Conservation (phyloP, 805 yeast species). For the Starmerella cellae region DNA sequence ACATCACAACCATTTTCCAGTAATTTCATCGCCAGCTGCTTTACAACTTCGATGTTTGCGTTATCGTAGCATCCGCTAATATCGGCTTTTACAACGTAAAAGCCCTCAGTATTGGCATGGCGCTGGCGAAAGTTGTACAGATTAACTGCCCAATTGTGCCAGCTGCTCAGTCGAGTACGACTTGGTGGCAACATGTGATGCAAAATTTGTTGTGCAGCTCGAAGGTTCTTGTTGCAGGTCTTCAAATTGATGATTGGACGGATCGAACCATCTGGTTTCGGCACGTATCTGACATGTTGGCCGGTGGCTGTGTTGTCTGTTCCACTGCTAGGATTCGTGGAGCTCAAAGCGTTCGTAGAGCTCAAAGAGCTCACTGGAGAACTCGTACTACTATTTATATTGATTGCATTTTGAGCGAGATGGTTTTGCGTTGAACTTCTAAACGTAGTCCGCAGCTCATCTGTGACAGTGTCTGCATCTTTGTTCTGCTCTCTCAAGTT, state of each 20-base stretch:
- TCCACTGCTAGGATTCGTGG: no score
- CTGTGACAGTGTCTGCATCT: background rate
- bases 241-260: constrained; percentile 18
- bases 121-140: constrained; percentile 28
- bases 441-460: background rate
- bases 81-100: constrained; percentile 58
- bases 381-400: no score
- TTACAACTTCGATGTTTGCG: constrained; percentile 26
- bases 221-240: constrained; percentile 8
- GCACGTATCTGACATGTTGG: constrained; percentile 30
- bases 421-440: no score
- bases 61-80: constrained; percentile 65
- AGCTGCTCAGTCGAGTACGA: background rate
- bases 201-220: constrained; percentile 21
- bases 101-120: constrained; percentile 24
- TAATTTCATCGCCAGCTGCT: constrained; percentile 1
- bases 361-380: no score
- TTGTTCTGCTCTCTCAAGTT: background rate
- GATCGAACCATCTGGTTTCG: constrained; percentile 14
- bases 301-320: constrained; percentile 33
- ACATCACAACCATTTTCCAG: background rate
- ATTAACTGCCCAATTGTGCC: constrained; percentile 35
- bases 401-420: background rate
- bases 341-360: no score
- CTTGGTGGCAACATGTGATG: constrained; percentile 32